A percentile compares a stretch with the other conserved stretches of the same genome.
Evolutionary conservation across 345 rosid species (phyloP).

Genomic region (Pugionium cornutum): DNA sequence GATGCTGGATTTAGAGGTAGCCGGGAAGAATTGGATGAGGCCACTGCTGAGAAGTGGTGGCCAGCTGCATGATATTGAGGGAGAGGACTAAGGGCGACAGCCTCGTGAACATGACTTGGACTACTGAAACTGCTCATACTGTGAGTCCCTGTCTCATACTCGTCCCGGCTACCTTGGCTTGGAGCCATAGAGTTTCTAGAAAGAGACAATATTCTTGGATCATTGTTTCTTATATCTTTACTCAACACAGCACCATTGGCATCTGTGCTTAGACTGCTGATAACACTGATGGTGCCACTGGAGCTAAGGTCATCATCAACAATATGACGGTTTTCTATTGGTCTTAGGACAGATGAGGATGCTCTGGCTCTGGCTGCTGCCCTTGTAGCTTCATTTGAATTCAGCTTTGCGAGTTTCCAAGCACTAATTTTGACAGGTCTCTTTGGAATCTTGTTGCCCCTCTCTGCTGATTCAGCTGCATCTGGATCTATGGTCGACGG

Average conservation of each 20-base stretch:
- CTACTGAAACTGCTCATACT: conserved; percentile 91
- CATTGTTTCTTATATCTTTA: conserved; percentile 58
- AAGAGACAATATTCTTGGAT: conserved; percentile 46
- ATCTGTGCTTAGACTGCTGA: conserved; percentile 86
- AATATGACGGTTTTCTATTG: conserved; percentile 58
- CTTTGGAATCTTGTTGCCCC: conserved; percentile 64
- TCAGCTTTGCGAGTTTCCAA: conserved; percentile 91
- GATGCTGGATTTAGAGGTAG: not conserved
- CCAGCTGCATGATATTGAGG: conserved; percentile 62
- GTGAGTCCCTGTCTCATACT: conserved; percentile 80
- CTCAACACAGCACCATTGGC: conserved; percentile 44
- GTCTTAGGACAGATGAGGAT: conserved; percentile 84
- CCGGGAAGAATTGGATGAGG: not conserved
- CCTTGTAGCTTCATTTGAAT: conserved; percentile 74
- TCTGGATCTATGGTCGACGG: conserved; percentile 96
- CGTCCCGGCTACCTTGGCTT: conserved; percentile 91
- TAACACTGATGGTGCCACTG: conserved; percentile 71
- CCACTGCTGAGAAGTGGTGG: conserved; percentile 42
- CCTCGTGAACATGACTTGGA: conserved; percentile 78
- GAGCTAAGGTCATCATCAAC: conserved; percentile 77
- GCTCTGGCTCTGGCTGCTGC: conserved; percentile 99
- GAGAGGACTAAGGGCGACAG: conserved; percentile 81
- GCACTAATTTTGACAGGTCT: conserved; percentile 77
- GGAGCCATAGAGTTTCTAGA: conserved; percentile 68
- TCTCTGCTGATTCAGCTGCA: conserved; percentile 69